These are phyloP conservation scores for Boletellus emodensis DNA, from an alignment of 768 basidiomycete genomes.

Conservation along the genomic window DNA sequence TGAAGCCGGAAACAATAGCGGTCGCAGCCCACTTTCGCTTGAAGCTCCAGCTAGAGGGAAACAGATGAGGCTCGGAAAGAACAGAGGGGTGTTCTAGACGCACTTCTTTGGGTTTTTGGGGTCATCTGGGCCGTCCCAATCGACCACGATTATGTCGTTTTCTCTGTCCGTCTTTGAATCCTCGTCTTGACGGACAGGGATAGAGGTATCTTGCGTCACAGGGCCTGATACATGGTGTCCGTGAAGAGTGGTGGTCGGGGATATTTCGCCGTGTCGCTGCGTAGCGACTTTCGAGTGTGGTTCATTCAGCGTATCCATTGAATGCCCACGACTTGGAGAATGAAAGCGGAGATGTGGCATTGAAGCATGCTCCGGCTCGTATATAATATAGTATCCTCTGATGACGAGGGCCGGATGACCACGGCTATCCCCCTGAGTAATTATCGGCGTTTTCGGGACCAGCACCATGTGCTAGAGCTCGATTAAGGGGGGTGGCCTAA, in stretches of 20 bases:
- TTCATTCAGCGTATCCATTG: neutral
- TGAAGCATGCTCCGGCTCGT: neutral
- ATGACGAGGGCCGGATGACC: conserved; percentile 5
- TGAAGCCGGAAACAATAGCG: conserved; percentile 60
- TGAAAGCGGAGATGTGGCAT: no score
- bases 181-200: neutral
- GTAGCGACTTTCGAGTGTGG: neutral
- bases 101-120: conserved; percentile 58
- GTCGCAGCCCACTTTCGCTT: conserved; percentile 63
- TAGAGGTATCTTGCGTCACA: neutral
- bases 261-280: neutral
- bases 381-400: conserved; percentile 3
- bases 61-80: neutral
- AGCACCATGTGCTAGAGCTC: neutral
- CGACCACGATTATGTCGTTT: conserved; percentile 35
- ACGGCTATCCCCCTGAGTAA: neutral
- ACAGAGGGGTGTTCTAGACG: conserved; percentile 2
- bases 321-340: neutral
- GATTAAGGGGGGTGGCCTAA: no score
- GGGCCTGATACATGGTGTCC: neutral
- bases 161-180: neutral
- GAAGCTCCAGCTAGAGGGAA: conserved; percentile 48
- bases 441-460: neutral
- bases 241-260: conserved; percentile 11
- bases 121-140: conserved; percentile 64